Evolutionary conservation across 2,329 filamentous ascomycete species (phyloP), one percentile per base, ranked within the genome.

Genomic region (Xylariales sp.): DNA sequence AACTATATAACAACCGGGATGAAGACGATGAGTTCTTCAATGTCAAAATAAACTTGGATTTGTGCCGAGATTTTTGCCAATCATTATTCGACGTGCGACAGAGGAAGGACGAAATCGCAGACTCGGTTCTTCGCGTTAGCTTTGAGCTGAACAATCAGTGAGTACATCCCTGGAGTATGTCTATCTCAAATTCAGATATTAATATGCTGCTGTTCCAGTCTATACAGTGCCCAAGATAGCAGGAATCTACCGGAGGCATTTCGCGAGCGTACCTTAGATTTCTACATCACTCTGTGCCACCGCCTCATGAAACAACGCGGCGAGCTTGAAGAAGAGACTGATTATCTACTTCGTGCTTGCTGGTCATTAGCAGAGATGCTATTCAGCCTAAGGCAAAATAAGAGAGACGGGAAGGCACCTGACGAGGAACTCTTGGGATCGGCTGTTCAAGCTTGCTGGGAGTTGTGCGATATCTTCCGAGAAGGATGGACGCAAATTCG

Each of bases 131-230:
- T 32, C 76, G 91, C 33, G 90, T 96, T 48, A 95, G 88, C 64
- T 95, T 95, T 56, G 91, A 96, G 63, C 72, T 96, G 17, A 95
- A 94, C 63, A 96, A 95, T 52, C 90, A 97, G 76, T 81, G 54
- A 57, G 75, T 58, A 7, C 15, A 20, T 10, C 13, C 12, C 16
- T 19, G 10, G n/a, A n/a, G n/a, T n/a, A n/a, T n/a, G n/a, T n/a
- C n/a, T n/a, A n/a, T 27, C 30, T 18, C 12, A 39, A 18, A 4
- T 14, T 12, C 11, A 15, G 17, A 11, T 16, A n/a, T 18, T 12
- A 33, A 18, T 43, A 32, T 48, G 43, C 13, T 14, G 2, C 2
- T 23, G 15, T 21, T 39, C 3, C 40, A 81, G 76, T 59, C 72
- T 97, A 2, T 96, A 91, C 65, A 95, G 91, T 55, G 90, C 88